Percentiles rank a stretch among this genome's conserved stretches.
phyloP scores from a whole-genome alignment of 2,329 filamentous ascomycete genomes.

The Colletotrichum karsti region DNA sequence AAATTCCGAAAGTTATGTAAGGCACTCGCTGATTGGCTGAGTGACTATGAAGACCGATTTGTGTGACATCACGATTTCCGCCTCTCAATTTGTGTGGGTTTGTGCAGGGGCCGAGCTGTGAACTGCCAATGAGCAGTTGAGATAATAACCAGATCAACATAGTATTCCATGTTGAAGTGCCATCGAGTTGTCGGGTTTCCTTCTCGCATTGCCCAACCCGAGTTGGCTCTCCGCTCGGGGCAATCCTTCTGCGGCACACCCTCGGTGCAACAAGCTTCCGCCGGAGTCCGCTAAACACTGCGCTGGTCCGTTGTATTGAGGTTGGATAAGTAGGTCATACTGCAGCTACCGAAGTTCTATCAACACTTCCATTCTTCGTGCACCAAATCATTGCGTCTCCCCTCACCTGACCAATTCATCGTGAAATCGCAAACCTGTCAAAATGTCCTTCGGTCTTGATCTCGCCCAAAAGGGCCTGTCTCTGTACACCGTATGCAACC shows the following conservation, averaged over 20 bases:
- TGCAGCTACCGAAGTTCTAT: too few species aligned
- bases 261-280: not conserved
- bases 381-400: too few species aligned
- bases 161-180: not conserved
- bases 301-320: not conserved
- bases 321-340: not conserved
- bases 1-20: slow-evolving; percentile 5
- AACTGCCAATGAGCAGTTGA: slow-evolving; percentile 7
- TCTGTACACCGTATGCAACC: slow-evolving; percentile 37
- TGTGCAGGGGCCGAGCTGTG: not conserved
- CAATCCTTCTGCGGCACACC: not conserved
- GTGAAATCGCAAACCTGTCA: not conserved
- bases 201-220: not conserved
- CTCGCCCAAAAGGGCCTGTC: slow-evolving; percentile 45
- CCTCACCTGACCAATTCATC: not conserved
- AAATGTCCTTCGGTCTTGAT: slow-evolving; percentile 40
- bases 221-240: not conserved
- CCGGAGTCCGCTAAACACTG: not conserved
- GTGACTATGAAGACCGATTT: not conserved
- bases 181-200: not conserved
- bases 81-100: not conserved
- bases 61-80: slow-evolving; percentile 25
- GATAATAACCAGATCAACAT: not conserved
- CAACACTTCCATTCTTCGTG: too few species aligned
- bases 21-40: not conserved